These are phyloP conservation scores for Pezicula rhizophila DNA, from an alignment of 2,329 filamentous ascomycete genomes.

Conservation along the genomic window DNA sequence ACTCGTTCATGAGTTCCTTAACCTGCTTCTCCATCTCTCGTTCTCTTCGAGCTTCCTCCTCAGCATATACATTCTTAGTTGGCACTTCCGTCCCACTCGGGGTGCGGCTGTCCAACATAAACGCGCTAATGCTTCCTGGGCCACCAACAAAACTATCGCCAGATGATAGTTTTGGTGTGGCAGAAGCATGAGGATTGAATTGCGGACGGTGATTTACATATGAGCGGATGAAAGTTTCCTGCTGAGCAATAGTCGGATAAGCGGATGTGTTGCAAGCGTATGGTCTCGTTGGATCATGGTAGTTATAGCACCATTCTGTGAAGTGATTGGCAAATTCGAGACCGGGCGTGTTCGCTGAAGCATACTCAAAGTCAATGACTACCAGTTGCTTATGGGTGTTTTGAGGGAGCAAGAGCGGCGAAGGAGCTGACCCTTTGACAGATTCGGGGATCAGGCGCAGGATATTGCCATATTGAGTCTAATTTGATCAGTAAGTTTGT, in stretches of 20 bases:
- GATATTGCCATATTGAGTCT: constrained; percentile 99
- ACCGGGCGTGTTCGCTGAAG: constrained; percentile 78
- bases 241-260: constrained; percentile 78
- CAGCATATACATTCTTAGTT: constrained; percentile 24
- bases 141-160: constrained; percentile 9
- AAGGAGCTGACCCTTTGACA: constrained; percentile 33
- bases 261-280: constrained; percentile 60
- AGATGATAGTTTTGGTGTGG: constrained; percentile 27
- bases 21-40: constrained; percentile 62
- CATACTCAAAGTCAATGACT: constrained; percentile 98
- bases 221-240: constrained; percentile 75
- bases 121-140: constrained; percentile 32
- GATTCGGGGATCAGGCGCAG: constrained; percentile 64
- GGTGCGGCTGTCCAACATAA: constrained; percentile 75
- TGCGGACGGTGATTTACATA: constrained; percentile 79
- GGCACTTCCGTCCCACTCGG: constrained; percentile 44
- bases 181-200: constrained; percentile 45
- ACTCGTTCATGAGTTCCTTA: constrained; percentile 67
- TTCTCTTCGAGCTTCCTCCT: constrained; percentile 57
- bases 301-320: constrained; percentile 97
- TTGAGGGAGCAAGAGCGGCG: constrained; percentile 78
- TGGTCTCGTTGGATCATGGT: constrained; percentile 65
- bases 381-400: constrained; percentile 95
- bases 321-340: constrained; percentile 98
- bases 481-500: constrained; percentile 6